phyloP scores from a whole-genome alignment of 108 stramenopile genomes.

The Fragilariopsis cylindrus region DNA sequence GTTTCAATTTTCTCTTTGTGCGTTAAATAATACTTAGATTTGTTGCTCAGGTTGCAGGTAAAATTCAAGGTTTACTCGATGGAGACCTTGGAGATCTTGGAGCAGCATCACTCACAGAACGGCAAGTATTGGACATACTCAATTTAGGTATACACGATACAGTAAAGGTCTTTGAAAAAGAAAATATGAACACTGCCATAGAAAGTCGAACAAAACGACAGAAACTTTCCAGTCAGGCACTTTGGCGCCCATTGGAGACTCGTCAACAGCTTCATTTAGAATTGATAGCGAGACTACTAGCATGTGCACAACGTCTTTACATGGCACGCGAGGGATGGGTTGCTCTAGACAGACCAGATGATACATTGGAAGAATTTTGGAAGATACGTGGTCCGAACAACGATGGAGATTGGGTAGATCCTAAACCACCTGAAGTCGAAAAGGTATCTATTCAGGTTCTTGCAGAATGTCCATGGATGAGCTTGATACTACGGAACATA shows the following conservation, averaged over 20 bases:
- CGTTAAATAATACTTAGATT: slow-evolving; percentile 12
- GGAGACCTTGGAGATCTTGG: slow-evolving; percentile 66
- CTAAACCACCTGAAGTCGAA: background rate
- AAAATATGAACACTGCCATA: slow-evolving; percentile 10
- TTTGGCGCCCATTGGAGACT: slow-evolving; percentile 37
- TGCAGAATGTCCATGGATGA: slow-evolving; percentile 24
- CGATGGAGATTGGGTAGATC: slow-evolving; percentile 17
- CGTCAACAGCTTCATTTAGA: slow-evolving; percentile 70
- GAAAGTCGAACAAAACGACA: slow-evolving; percentile 15
- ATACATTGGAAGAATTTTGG: slow-evolving; percentile 17
- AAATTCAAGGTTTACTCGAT: slow-evolving; percentile 40
- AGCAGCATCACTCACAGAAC: slow-evolving; percentile 39
- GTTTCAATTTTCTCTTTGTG: slow-evolving; percentile 1
- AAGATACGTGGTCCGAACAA: slow-evolving; percentile 2
- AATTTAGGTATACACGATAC: slow-evolving; percentile 37
- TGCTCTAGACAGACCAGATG: slow-evolving; percentile 29
- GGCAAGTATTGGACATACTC: slow-evolving; percentile 29
- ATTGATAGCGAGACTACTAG: slow-evolving; percentile 57
- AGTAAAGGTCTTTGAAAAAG: slow-evolving; percentile 17
- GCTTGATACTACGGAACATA: background rate
- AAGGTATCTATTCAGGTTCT: slow-evolving; percentile 15
- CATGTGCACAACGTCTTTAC: slow-evolving; percentile 64
- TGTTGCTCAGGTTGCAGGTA: slow-evolving; percentile 43
- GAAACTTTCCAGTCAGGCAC: slow-evolving; percentile 30
- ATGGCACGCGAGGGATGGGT: slow-evolving; percentile 50